Percentiles rank a stretch among this genome's conserved stretches.
Conservation (phyloP, 2,329 filamentous ascomycete genomes). For the Cytospora chrysosperma region DNA sequence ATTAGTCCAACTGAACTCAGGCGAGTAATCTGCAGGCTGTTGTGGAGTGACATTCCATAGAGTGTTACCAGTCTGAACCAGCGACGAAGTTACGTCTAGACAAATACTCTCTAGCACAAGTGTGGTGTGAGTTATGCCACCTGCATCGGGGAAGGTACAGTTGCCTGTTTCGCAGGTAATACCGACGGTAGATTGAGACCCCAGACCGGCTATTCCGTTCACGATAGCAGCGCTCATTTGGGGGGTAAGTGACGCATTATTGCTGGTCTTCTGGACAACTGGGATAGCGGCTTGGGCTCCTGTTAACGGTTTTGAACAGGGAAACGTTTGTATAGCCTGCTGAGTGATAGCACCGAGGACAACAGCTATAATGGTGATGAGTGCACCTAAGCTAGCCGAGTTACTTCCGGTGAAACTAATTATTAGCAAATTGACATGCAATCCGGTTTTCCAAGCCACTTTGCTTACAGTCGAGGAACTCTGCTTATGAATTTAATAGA, state of each 20-base stretch:
- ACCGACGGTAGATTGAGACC: not conserved
- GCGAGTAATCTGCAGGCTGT: too few relatives aligned
- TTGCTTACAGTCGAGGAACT: not conserved
- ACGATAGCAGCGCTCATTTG: not conserved
- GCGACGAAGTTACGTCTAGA: not conserved
- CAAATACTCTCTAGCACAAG: not conserved
- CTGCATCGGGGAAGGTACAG: not conserved
- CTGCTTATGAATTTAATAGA: not conserved
- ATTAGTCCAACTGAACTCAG: too few relatives aligned
- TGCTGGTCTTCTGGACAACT: not conserved
- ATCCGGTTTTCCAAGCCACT: too few relatives aligned
- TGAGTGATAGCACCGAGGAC: not conserved
- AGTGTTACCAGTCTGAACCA: not conserved
- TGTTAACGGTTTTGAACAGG: not conserved
- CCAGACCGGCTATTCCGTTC: not conserved
- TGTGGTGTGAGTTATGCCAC: not conserved
- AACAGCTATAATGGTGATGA: not conserved
- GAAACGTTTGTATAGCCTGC: not conserved
- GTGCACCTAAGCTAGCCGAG: not conserved
- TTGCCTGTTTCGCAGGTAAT: not conserved
- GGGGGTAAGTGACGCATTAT: not conserved
- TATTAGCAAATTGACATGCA: too few relatives aligned
- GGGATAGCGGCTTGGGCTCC: not conserved
- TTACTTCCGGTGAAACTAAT: not conserved
- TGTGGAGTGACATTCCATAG: not conserved